Conservation (phyloP, 2,329 filamentous ascomycete species). For the Balansia obtecta region DNA sequence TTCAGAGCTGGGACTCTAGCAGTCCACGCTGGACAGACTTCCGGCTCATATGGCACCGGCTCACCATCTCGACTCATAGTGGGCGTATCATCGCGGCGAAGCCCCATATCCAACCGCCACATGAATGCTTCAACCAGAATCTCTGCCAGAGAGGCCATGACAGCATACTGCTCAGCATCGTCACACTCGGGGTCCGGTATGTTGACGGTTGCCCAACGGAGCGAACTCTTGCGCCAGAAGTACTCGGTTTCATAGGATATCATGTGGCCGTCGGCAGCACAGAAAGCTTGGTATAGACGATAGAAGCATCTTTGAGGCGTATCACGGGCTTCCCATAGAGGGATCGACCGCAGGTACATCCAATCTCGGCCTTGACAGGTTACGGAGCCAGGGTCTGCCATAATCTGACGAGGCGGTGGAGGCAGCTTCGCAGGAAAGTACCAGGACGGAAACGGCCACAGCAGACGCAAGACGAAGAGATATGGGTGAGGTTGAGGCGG, state of each 20-base stretch:
- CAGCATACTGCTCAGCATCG: slow-evolving; percentile 13
- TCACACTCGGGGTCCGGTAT: slow-evolving; percentile 11
- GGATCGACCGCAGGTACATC: slow-evolving; percentile 8
- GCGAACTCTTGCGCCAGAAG: slow-evolving; percentile 12
- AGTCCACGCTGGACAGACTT: slow-evolving; percentile 6
- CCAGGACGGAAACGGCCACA: slow-evolving; percentile 8
- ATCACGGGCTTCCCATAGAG: slow-evolving; percentile 13
- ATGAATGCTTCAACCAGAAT: slow-evolving; percentile 13
- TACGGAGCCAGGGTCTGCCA: slow-evolving; percentile 6
- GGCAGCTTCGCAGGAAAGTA: slow-evolving; percentile 6
- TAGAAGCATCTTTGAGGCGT: slow-evolving; percentile 16
- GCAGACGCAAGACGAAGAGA: slow-evolving; percentile 8
- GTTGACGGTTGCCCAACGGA: slow-evolving; percentile 9
- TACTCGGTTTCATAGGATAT: slow-evolving; percentile 17
- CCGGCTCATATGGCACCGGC: slow-evolving; percentile 1
- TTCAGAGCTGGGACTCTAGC: slow-evolving; percentile 1
- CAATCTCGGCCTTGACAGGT: slow-evolving; percentile 6
- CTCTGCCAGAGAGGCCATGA: slow-evolving; percentile 14
- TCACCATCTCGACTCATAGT: slow-evolving; percentile 1
- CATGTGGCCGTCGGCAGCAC: slow-evolving; percentile 12
- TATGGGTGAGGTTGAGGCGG: slow-evolving; percentile 3
- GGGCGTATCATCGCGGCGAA: slow-evolving; percentile 8
- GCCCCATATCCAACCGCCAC: slow-evolving; percentile 13
- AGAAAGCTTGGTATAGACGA: slow-evolving; percentile 17
- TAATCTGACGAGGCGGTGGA: slow-evolving; percentile 8